These are phyloP conservation scores for Populus tomentosa DNA, from an alignment of 441 rosid species.

Conservation along the genomic window DNA sequence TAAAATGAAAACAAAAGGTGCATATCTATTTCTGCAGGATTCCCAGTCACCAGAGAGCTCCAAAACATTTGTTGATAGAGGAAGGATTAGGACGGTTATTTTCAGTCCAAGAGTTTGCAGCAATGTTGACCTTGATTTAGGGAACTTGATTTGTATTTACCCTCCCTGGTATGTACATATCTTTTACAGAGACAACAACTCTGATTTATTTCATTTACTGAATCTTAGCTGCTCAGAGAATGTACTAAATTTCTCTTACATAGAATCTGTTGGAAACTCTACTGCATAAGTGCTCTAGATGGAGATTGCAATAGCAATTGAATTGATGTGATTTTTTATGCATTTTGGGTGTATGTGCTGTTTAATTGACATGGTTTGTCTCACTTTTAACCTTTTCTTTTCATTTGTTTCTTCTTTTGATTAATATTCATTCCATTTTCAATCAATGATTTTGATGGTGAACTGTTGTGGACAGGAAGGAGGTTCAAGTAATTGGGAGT, in stretches of 20 bases:
- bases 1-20: not conserved
- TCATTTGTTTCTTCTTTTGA: too few species aligned
- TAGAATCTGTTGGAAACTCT: not conserved
- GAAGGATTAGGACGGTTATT: slow-evolving; percentile 46
- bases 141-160: slow-evolving; percentile 55
- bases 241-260: not conserved
- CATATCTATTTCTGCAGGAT: slow-evolving; percentile 36
- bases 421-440: not conserved
- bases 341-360: not conserved
- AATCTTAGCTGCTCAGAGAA: not conserved
- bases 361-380: not conserved
- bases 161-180: slow-evolving; percentile 60
- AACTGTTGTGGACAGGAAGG: slow-evolving; percentile 57
- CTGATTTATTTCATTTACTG: not conserved
- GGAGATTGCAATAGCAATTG: not conserved
- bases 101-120: slow-evolving; percentile 69
- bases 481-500: slow-evolving; percentile 40
- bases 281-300: not conserved
- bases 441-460: not conserved
- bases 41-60: slow-evolving; percentile 24
- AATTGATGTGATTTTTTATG: not conserved
- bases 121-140: slow-evolving; percentile 77
- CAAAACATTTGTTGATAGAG: slow-evolving; percentile 25
- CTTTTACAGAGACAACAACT: not conserved
- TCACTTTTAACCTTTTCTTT: not conserved